A percentile compares a stretch with the other conserved stretches of the same genome.
phyloP scores from a whole-genome alignment of 371 early-diverging fungal genomes.

The Mucor indicus region DNA sequence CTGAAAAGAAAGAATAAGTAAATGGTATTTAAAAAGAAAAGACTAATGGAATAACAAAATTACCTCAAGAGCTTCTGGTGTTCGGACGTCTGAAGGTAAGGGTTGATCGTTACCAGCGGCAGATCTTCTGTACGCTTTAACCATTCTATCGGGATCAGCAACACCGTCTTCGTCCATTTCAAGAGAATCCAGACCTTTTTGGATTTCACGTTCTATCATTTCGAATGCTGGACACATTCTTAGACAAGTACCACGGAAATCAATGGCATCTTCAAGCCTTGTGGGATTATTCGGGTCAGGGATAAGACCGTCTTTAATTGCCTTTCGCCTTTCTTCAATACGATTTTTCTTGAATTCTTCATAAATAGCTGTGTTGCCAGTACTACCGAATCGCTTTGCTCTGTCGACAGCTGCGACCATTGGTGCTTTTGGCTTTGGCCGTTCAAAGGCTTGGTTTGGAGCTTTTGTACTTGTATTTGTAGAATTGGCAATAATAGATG shows the following conservation, averaged over 20 bases:
- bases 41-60: constrained; percentile 4
- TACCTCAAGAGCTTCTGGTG: constrained; percentile 69
- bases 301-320: constrained; percentile 50
- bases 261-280: constrained; percentile 63
- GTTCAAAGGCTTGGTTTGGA: no score
- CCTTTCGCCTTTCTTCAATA: constrained; percentile 40
- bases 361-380: no score
- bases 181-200: constrained; percentile 67
- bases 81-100: constrained; percentile 88
- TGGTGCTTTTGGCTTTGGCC: no score
- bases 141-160: constrained; percentile 63
- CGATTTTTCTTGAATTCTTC: constrained; percentile 47
- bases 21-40: not conserved
- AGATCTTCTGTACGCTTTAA: constrained; percentile 85
- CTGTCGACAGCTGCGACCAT: no score
- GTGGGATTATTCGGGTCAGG: constrained; percentile 57
- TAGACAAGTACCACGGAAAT: constrained; percentile 76
- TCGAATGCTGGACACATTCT: constrained; percentile 93
- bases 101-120: constrained; percentile 89
- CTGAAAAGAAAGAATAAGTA: constrained; percentile 17
- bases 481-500: no score
- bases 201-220: constrained; percentile 80
- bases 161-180: constrained; percentile 62
- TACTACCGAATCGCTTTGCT: no score
- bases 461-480: no score